phyloP scores from a whole-genome alignment of 2,329 filamentous ascomycete species.

The Stemphylium vesicarium region DNA sequence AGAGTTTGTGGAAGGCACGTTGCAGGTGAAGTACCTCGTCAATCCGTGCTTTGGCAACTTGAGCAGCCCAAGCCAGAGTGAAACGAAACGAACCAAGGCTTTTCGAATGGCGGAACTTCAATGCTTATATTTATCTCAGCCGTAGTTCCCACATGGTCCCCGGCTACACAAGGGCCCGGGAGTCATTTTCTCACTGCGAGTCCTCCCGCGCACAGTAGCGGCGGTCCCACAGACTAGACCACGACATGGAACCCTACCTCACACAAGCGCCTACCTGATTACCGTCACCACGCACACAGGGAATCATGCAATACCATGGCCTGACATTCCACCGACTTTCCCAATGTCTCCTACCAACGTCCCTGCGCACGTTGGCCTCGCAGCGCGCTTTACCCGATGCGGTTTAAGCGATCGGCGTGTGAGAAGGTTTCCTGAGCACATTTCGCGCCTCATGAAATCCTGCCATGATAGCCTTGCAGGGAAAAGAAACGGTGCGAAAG shows the following conservation, averaged over 20 bases:
- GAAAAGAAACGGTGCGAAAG: not conserved
- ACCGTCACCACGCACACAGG: not conserved
- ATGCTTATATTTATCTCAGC: no score
- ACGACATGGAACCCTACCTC: not conserved
- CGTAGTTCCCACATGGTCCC: no score
- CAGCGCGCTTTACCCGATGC: constrained; percentile 15
- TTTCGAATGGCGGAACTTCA: no score
- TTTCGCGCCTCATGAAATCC: constrained; percentile 14
- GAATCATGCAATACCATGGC: not conserved
- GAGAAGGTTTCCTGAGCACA: constrained; percentile 31
- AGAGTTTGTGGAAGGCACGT: not conserved
- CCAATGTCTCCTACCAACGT: not conserved
- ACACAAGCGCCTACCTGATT: not conserved
- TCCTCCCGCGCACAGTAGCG: not conserved
- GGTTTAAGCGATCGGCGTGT: constrained; percentile 16
- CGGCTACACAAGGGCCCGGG: no score
- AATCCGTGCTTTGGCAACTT: no score
- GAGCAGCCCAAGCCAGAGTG: no score
- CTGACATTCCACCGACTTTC: not conserved
- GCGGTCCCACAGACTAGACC: constrained; percentile 1
- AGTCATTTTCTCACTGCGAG: no score
- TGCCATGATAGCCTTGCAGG: not conserved
- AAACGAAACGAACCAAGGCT: no score
- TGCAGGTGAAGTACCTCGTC: no score
- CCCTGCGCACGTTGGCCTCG: not conserved